Base-by-base conservation (phyloP, 768 basidiomycete species). In the Leccinum aurantiacum region DNA sequence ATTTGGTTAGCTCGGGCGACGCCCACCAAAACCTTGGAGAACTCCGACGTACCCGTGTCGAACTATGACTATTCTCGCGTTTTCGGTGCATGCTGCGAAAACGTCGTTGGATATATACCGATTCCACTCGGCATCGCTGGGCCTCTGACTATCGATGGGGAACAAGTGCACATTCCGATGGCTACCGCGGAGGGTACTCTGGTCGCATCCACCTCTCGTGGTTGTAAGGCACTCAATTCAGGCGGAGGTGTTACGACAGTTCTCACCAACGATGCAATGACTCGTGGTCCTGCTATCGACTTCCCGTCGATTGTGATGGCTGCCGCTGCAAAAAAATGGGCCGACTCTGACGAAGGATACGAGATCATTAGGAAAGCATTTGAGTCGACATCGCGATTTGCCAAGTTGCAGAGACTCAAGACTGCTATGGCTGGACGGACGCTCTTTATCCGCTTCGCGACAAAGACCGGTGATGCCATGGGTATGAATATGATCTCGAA, bases 401-500 rank as follows among this genome's bases (percentile, higher is more conserved):
- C 95, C 6, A 85, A 88, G 70, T 74, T 99, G 53, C 87, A 89
- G 75, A 82, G 81, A 57, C 79, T 98, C 66, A 96, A 96, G 82
- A 88, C 88, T 50, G 91, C 89, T 6, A 78, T 98, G 73, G 97
- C 97, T 6, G 97, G 97, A 6, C 84, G 97, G 46, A 96, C 94
- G 47, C 78, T 99, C 44, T 99, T 88, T 73, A 88, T 98, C 24
- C 85, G 97, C 51, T 98, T 99, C 70, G 90, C 91, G 59, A 97
- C 95, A 14, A 87, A 85, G 57, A 98, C 97, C 0, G 97, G 97
- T 33, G 96, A 98, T 69, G 97, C 97, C 46, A 99, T 98, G 97
- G 97, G 97, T 15, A 99, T 99, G 97, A 99, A 99, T 81, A 99
- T 99, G 97, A 97, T 98, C 70, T 92, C 90, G 10, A 99, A 99